Base-by-base conservation (phyloP, 257 asterid genomes). In the Echites panduratus region DNA sequence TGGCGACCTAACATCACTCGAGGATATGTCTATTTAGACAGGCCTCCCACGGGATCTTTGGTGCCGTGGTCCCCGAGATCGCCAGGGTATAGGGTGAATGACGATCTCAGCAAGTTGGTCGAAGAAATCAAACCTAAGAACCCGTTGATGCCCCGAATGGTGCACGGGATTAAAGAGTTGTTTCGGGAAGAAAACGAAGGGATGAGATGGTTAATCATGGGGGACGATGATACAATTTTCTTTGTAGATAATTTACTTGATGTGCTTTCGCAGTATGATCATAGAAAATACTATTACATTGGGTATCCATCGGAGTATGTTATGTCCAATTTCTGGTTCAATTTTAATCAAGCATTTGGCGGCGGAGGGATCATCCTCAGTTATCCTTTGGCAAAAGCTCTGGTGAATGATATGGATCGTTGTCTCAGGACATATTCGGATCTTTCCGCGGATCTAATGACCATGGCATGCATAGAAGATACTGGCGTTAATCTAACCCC, bases 351-450 rank as follows among this genome's bases (percentile, higher is more conserved):
- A 66, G 96, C 80, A 1, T 91, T 86, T 45, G 97, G 97, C 0
- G 97, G 97, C 44, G 97, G 87, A 7, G 97, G 96, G 3, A 75
- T 89, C 20, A 81, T 84, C 7, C 41, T 89, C 77, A 91, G 97
- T 54, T 87, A 80, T 40, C 87, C 92, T 20, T 72, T 89, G 47
- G 97, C 86, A 0, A 83, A 75, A 73, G 89, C 92, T 3, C 43
- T 91, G 48, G 85, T 85, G 0, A 53, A 63, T 3, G 87, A 83
- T 32, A 75, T 89, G 81, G 85, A 85, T 9, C 64, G 61, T 64
- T 89, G 95, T 58, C 70, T 91, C 1, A 75, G 82, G 74, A 76
- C 90, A 64, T 71, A 91, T 70, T 75, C 83, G 7, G 43, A 76
- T 1, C 7, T 82, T 47, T 78, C 92, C 19, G 90, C 92, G 5